These are phyloP conservation scores for Eucalyptus guilfoylei DNA, from an alignment of 345 rosid species.

Conservation along the genomic window DNA sequence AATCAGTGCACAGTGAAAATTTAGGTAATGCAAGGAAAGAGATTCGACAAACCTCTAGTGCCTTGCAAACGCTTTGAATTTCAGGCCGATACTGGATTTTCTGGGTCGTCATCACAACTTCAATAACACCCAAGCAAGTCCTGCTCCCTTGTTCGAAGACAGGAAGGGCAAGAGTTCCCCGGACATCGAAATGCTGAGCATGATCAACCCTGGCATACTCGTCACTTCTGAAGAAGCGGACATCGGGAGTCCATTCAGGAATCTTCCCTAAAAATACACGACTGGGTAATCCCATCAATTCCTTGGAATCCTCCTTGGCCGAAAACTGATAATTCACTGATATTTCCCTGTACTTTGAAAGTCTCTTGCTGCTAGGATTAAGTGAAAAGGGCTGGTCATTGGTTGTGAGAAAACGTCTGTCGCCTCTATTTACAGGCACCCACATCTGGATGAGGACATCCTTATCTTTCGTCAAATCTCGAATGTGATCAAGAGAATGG, in stretches of 20 bases:
- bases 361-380: slow-evolving; percentile 39
- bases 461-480: slow-evolving; percentile 42
- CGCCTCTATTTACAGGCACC: slow-evolving; percentile 75
- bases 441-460: slow-evolving; percentile 77
- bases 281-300: slow-evolving; percentile 61
- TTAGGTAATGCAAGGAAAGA: not conserved
- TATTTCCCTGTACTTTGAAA: slow-evolving; percentile 65
- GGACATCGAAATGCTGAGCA: slow-evolving; percentile 64
- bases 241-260: slow-evolving; percentile 99
- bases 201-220: slow-evolving; percentile 70
- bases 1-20: not conserved
- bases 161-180: slow-evolving; percentile 88
- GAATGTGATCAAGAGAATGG: slow-evolving; percentile 49
- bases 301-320: slow-evolving; percentile 62
- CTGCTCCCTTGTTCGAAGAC: slow-evolving; percentile 79
- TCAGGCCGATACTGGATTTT: slow-evolving; percentile 54
- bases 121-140: slow-evolving; percentile 86
- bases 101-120: slow-evolving; percentile 72
- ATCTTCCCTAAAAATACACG: slow-evolving; percentile 74
- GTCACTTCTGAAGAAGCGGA: slow-evolving; percentile 71
- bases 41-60: slow-evolving; percentile 59
- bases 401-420: slow-evolving; percentile 50
- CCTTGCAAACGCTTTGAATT: slow-evolving; percentile 76
- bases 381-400: slow-evolving; percentile 61
- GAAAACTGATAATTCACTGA: slow-evolving; percentile 69